Conservation (phyloP, 2,329 filamentous ascomycete genomes). For the Pseudophaeomoniella oleicola region DNA sequence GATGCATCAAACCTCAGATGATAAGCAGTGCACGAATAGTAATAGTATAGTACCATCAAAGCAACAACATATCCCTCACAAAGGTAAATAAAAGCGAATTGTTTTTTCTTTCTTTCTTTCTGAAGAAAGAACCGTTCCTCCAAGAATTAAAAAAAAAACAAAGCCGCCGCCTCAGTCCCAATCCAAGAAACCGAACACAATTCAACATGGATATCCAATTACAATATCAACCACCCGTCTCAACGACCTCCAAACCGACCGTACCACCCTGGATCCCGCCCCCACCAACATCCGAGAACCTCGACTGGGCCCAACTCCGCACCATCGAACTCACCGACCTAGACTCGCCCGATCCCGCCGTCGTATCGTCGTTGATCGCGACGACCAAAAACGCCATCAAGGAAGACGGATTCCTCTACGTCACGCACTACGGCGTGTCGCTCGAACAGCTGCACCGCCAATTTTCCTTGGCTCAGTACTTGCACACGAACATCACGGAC, state of each 20-base stretch:
- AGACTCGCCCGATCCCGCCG: constrained; percentile 25
- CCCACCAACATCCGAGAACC: constrained; percentile 27
- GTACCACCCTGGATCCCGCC: constrained; percentile 31
- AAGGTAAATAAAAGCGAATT: too few relatives aligned
- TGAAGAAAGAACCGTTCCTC: too few relatives aligned
- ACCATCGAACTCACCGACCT: constrained; percentile 30
- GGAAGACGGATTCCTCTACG: constrained; percentile 31
- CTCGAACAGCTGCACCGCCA: constrained; percentile 35
- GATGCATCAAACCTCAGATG: too few relatives aligned
- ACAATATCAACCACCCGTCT: not conserved
- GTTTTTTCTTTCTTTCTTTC: too few relatives aligned
- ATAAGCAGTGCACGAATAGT: too few relatives aligned
- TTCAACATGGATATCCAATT: too few relatives aligned
- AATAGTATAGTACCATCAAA: too few relatives aligned
- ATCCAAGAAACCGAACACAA: too few relatives aligned
- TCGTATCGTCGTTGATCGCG: constrained; percentile 28
- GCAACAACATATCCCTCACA: too few relatives aligned
- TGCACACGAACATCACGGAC: constrained; percentile 34
- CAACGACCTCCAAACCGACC: constrained; percentile 21
- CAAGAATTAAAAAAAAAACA: too few relatives aligned
- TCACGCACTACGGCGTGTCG: constrained; percentile 36
- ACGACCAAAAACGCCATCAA: constrained; percentile 28
- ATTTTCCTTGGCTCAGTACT: constrained; percentile 34
- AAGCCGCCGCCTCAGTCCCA: too few relatives aligned
- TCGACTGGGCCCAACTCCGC: constrained; percentile 28